Percentiles rank a stretch among this genome's conserved stretches.
phyloP scores from a whole-genome alignment of 2,329 filamentous ascomycete genomes.

The Apiospora phragmitis region DNA sequence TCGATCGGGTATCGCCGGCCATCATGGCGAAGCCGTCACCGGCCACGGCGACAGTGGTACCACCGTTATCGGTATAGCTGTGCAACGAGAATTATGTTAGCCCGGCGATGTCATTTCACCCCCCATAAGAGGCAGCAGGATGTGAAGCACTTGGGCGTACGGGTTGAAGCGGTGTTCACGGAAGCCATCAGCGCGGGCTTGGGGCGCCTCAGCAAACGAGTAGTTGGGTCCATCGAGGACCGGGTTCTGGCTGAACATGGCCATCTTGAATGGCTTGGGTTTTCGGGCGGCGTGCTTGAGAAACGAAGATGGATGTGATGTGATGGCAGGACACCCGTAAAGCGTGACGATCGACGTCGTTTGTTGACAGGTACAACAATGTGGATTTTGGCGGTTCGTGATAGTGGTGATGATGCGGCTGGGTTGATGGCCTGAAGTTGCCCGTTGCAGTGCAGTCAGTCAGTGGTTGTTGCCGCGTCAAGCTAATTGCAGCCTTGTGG shows the following conservation, averaged over 20 bases:
- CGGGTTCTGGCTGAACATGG: constrained; percentile 72
- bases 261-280: constrained; percentile 45
- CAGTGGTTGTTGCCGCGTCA: constrained; percentile 14
- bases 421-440: constrained; percentile 7
- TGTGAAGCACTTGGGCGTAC: constrained; percentile 52
- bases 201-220: constrained; percentile 64
- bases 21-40: constrained; percentile 94
- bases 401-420: constrained; percentile 14
- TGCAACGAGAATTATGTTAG: constrained; percentile 17
- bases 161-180: constrained; percentile 88
- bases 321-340: constrained; percentile 8
- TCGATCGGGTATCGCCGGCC: constrained; percentile 94
- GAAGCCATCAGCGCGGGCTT: constrained; percentile 52
- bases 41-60: constrained; percentile 91
- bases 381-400: constrained; percentile 4
- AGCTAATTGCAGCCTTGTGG: constrained; percentile 9
- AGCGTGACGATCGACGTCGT: background rate
- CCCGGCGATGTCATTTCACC: background rate
- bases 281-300: background rate
- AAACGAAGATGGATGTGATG: background rate
- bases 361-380: background rate
- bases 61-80: constrained; percentile 97
- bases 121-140: background rate
- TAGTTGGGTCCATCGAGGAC: constrained; percentile 70
- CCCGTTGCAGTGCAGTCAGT: constrained; percentile 1